Conservation (phyloP, 2,329 filamentous ascomycete genomes). For the Sarocladium kiliense region DNA sequence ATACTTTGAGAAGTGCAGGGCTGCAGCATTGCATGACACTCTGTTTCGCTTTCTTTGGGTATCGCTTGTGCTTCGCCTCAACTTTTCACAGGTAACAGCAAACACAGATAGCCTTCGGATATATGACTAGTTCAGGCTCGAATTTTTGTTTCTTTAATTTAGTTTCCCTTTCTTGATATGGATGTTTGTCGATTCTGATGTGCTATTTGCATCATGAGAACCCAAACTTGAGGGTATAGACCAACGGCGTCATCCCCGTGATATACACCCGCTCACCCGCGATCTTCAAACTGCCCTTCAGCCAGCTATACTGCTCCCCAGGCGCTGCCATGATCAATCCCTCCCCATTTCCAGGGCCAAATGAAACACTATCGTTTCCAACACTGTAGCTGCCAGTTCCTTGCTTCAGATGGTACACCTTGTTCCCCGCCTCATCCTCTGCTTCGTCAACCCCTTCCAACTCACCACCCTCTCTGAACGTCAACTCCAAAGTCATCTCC, state of each 20-base stretch:
- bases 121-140: too few relatives aligned
- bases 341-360: conserved; percentile 14
- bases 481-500: conserved; percentile 16
- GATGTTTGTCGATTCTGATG: too few relatives aligned
- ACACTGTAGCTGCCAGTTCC: conserved; percentile 13
- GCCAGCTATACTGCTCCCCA: conserved; percentile 17
- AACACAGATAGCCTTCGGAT: too few relatives aligned
- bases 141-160: too few relatives aligned
- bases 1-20: too few relatives aligned
- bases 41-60: too few relatives aligned
- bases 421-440: conserved; percentile 9
- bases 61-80: too few relatives aligned
- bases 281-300: conserved; percentile 12
- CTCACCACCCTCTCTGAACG: conserved; percentile 12
- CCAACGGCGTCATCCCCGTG: conserved; percentile 13
- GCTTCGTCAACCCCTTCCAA: conserved; percentile 11
- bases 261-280: conserved; percentile 14
- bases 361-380: conserved; percentile 14
- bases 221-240: conserved; percentile 14
- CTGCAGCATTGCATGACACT: too few relatives aligned
- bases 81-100: too few relatives aligned
- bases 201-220: conserved; percentile 9
- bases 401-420: conserved; percentile 13
- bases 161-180: too few relatives aligned
- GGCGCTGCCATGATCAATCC: conserved; percentile 11